A percentile compares a stretch with the other conserved stretches of the same genome.
These are phyloP conservation scores for Lonicera japonica DNA, from an alignment of 129 eudicot genomes.

Conservation along the genomic window DNA sequence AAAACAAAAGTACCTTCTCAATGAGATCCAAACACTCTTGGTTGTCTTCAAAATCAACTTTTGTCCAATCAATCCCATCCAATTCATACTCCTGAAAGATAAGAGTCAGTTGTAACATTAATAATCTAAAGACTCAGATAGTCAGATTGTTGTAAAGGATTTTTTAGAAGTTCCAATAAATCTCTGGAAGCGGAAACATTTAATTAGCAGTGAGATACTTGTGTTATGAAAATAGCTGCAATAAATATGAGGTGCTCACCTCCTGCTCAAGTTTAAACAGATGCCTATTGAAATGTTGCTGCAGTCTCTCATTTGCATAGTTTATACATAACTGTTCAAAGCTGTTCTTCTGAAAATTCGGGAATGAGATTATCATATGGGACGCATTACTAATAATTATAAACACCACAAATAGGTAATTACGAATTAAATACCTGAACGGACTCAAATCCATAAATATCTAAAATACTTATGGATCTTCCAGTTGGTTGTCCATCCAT, in stretches of 20 bases:
- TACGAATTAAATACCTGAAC: slow-evolving; percentile 42
- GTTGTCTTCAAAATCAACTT: slow-evolving; percentile 83
- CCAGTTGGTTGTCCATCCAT: slow-evolving; percentile 43
- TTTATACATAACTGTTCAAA: slow-evolving; percentile 88
- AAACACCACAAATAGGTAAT: neutral
- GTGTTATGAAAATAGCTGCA: slow-evolving; percentile 1
- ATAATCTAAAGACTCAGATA: neutral
- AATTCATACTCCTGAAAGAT: slow-evolving; percentile 63
- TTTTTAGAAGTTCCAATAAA: neutral
- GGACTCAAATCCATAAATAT: slow-evolving; percentile 89
- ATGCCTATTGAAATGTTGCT: slow-evolving; percentile 87
- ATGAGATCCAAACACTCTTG: slow-evolving; percentile 85
- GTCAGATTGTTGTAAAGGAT: slow-evolving; percentile 1
- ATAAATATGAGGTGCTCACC: slow-evolving; percentile 31
- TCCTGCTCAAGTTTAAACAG: slow-evolving; percentile 89
- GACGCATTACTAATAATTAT: neutral
- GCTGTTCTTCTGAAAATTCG: slow-evolving; percentile 65
- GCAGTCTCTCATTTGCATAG: slow-evolving; percentile 91
- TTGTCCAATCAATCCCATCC: slow-evolving; percentile 91
- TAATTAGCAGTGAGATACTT: neutral
- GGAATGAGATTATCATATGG: slow-evolving; percentile 10
- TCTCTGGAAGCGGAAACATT: neutral
- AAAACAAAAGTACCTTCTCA: slow-evolving; percentile 58
- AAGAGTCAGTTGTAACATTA: neutral
- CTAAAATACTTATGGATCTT: slow-evolving; percentile 74